Base-by-base conservation (phyloP, 2,329 filamentous ascomycete genomes). In the Diaporthe caulivora region DNA sequence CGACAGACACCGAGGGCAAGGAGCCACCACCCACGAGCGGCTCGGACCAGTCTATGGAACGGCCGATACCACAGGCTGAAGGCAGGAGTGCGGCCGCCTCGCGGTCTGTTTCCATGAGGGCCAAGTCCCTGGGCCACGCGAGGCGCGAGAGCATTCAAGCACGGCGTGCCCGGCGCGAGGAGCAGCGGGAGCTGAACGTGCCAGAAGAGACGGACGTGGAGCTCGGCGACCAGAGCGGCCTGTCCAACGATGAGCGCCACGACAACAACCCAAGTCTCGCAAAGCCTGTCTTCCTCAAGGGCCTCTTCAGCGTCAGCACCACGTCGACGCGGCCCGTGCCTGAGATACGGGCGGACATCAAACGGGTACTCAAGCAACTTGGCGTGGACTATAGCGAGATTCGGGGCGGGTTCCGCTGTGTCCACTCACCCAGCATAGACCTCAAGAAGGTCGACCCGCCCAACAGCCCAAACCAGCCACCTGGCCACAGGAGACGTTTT, bases 281-380 rank as follows among this genome's bases (percentile, higher is more conserved):
- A 70, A 98, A 98, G 82, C 97, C 97, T 0, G 97, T 98, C 3
- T 98, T 93, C 82, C 89, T 99, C 72, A 99, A 98, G 83, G 97
- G 97, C 6, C 88, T 99, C 24, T 98, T 99, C 85, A 98, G 96
- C 79, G 97, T 98, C 70, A 97, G 95, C 5, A 99, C 97, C 0
- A 99, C 97, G 9, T 98, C 95, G 73, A 97, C 92, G 80, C 97
- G 97, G 80, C 94, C 96, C 1, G 90, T 98, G 15, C 87, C 92
- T 1, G 91, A 95, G 74, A 99, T 99, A 76, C 92, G 96, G 51
- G 87, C 91, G 9, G 97, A 99, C 80, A 94, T 99, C 78, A 97
- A 97, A 80, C 90, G 96, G 65, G 97, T 98, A 3, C 85, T 99
- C 69, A 93, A 92, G 77, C 92, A 96, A 81, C 90, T 98, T 21